phyloP scores from a whole-genome alignment of 306 rosid genomes.

The Corylus americana region DNA sequence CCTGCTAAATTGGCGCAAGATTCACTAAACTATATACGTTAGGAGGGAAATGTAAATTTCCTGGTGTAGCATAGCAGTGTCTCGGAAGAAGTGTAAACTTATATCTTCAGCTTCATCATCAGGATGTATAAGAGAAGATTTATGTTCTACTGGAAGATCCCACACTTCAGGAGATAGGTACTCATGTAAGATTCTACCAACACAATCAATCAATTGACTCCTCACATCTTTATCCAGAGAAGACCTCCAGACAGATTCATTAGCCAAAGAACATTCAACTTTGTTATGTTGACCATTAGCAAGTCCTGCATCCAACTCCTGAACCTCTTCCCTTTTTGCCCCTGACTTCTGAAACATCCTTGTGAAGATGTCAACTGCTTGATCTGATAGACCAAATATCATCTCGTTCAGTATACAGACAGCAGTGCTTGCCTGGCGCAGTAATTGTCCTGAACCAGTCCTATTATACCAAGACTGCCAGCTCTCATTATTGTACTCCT shows the following conservation, averaged over 20 bases:
- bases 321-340: constrained; percentile 36
- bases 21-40: constrained; percentile 22
- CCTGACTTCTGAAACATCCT: constrained; percentile 58
- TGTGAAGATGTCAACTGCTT: constrained; percentile 48
- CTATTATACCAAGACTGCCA: constrained; percentile 91
- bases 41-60: constrained; percentile 45
- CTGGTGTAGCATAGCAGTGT: constrained; percentile 82
- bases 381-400: constrained; percentile 83
- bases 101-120: constrained; percentile 58
- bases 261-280: constrained; percentile 27
- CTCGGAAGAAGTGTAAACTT: constrained; percentile 64
- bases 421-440: constrained; percentile 93
- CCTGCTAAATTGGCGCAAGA: constrained; percentile 19
- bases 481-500: constrained; percentile 66
- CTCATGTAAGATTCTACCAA: constrained; percentile 81
- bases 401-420: constrained; percentile 92
- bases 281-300: constrained; percentile 29
- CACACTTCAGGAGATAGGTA: constrained; percentile 86
- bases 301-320: constrained; percentile 21
- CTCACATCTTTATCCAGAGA: constrained; percentile 49
- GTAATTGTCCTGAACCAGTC: constrained; percentile 80
- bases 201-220: constrained; percentile 67
- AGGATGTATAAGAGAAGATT: constrained; percentile 36
- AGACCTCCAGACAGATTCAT: constrained; percentile 61
- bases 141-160: constrained; percentile 65